These are phyloP conservation scores for Abrus pulchellus DNA, from an alignment of 306 rosid genomes.

Conservation along the genomic window DNA sequence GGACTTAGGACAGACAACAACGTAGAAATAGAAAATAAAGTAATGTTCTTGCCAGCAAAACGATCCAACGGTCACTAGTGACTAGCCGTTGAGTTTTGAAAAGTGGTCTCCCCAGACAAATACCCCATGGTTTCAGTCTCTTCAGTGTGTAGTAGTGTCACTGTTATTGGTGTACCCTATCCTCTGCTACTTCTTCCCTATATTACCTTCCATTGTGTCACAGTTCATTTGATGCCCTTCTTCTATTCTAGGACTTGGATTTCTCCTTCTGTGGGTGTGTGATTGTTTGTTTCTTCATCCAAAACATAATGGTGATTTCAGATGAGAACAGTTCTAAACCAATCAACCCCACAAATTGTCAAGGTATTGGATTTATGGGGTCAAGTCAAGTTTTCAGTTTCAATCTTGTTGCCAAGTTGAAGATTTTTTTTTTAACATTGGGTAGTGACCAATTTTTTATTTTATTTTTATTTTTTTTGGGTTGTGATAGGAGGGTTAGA, in stretches of 20 bases:
- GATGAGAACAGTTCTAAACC: constrained; percentile 65
- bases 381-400: constrained; percentile 1
- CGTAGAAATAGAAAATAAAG: constrained; percentile 31
- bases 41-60: constrained; percentile 28
- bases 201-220: background rate
- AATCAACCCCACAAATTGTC: constrained; percentile 63
- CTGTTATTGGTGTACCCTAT: background rate
- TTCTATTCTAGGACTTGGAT: constrained; percentile 43
- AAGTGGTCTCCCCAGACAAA: constrained; percentile 55
- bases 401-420: constrained; percentile 29
- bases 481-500: constrained; percentile 58
- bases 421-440: constrained; percentile 25
- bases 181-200: background rate
- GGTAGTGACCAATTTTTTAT: background rate
- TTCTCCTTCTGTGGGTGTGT: constrained; percentile 32
- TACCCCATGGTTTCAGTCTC: constrained; percentile 48
- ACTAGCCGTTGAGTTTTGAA: constrained; percentile 96
- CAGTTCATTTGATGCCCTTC: constrained; percentile 26
- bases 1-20: constrained; percentile 38
- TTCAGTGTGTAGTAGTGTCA: background rate
- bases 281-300: background rate
- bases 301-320: constrained; percentile 61
- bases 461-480: constrained; percentile 15
- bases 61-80: constrained; percentile 81
- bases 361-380: constrained; percentile 55